A percentile compares a stretch with the other conserved stretches of the same genome.
Conservation (phyloP, 2,329 filamentous ascomycete species). For the Mycocentrospora acerina region DNA sequence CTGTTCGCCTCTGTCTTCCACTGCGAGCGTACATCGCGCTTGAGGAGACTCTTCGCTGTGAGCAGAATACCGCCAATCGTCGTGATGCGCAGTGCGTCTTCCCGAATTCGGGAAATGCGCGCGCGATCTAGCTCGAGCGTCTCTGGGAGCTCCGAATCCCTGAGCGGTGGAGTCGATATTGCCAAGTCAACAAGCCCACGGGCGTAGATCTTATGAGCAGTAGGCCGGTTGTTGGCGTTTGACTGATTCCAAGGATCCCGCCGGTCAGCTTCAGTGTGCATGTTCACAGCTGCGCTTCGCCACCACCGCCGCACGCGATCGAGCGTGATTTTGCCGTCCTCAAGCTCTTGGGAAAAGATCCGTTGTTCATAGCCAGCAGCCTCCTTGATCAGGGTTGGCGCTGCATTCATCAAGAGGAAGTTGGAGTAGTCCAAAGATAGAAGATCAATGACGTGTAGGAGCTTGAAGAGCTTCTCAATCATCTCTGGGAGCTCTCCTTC, state of each 20-base stretch:
- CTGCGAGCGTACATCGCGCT: constrained; percentile 73
- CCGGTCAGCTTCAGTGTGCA: constrained; percentile 65
- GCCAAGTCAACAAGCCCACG: constrained; percentile 75
- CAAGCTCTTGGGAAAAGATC: constrained; percentile 66
- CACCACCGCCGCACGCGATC: constrained; percentile 66
- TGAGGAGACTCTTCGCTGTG: constrained; percentile 80
- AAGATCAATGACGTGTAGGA: constrained; percentile 74
- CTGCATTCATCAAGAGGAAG: constrained; percentile 71
- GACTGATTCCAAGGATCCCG: constrained; percentile 68
- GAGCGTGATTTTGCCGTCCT: constrained; percentile 57
- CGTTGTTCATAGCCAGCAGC: constrained; percentile 74
- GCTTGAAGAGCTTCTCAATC: constrained; percentile 73
- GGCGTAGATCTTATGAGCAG: constrained; percentile 70
- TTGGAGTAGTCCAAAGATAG: constrained; percentile 82
- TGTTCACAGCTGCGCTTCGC: constrained; percentile 63
- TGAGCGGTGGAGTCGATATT: constrained; percentile 62
- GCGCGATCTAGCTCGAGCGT: constrained; percentile 70
- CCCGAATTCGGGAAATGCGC: constrained; percentile 61
- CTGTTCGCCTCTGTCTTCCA: constrained; percentile 75
- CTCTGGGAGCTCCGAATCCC: constrained; percentile 64
- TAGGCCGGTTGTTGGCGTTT: constrained; percentile 58
- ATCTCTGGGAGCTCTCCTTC: constrained; percentile 59
- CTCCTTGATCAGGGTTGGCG: constrained; percentile 70
- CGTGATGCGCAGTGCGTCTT: constrained; percentile 64
- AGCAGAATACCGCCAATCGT: constrained; percentile 73